Conservation (phyloP, 2,329 filamentous ascomycete species). For the Neodidymelliopsis sp. region DNA sequence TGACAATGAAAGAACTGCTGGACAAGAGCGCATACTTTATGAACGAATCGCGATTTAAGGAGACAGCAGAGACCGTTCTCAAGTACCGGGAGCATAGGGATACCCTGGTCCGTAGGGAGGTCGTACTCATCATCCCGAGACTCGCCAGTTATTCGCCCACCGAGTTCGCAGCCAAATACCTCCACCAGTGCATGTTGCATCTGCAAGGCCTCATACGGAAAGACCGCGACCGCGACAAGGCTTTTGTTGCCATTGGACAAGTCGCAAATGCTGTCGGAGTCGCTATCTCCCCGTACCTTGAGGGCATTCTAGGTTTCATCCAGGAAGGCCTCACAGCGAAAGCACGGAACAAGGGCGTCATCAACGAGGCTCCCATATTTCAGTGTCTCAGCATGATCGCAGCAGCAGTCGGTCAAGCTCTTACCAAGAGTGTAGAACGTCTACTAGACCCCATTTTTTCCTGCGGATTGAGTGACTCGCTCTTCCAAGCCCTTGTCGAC, state of each 20-base stretch:
- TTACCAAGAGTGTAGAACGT: constrained; percentile 98
- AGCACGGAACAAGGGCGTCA: constrained; percentile 66
- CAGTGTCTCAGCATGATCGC: constrained; percentile 97
- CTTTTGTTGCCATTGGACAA: constrained; percentile 94
- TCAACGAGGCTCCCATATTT: constrained; percentile 80
- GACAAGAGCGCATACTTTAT: constrained; percentile 99
- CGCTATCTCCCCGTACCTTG: constrained; percentile 91
- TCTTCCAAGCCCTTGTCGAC: constrained; percentile 94
- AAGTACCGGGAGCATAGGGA: constrained; percentile 94
- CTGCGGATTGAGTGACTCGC: constrained; percentile 89
- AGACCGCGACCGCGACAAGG: constrained; percentile 87
- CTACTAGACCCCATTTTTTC: constrained; percentile 95
- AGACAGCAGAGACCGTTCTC: constrained; percentile 91
- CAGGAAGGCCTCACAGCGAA: constrained; percentile 87
- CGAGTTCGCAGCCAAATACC: constrained; percentile 85
- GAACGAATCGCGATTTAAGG: constrained; percentile 86
- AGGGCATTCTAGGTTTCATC: constrained; percentile 92
- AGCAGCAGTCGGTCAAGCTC: constrained; percentile 90
- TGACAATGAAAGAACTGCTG: constrained; percentile 91
- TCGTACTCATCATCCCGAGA: constrained; percentile 89
- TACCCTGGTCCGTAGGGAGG: constrained; percentile 83
- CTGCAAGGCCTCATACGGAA: constrained; percentile 92
- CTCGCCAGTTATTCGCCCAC: constrained; percentile 90
- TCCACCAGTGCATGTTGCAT: constrained; percentile 97
- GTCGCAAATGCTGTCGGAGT: constrained; percentile 96